These are phyloP conservation scores for Ceriops zippeliana DNA, from an alignment of 345 rosid genomes.

Conservation along the genomic window DNA sequence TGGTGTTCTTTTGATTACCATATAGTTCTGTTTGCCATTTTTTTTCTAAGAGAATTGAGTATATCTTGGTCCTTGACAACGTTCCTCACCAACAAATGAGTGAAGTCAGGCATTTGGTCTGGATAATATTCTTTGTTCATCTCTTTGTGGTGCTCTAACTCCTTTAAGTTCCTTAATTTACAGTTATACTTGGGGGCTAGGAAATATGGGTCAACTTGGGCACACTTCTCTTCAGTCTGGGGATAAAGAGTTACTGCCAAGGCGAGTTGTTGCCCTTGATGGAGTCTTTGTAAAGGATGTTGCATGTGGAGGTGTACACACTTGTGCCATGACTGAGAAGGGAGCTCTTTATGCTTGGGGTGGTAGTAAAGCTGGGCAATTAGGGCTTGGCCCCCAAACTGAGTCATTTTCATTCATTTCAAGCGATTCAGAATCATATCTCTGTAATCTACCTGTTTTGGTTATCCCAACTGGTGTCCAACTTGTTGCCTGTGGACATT, in stretches of 20 bases:
- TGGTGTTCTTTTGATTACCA: too few relatives aligned
- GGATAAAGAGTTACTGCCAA: conserved; percentile 85
- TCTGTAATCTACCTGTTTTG: conserved; percentile 69
- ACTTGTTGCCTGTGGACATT: conserved; percentile 96
- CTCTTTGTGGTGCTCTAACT: conserved; percentile 4
- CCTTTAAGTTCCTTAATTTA: conserved; percentile 18
- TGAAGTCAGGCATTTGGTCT: not conserved
- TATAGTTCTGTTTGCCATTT: too few relatives aligned
- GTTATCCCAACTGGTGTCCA: conserved; percentile 63
- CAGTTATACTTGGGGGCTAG: conserved; percentile 97
- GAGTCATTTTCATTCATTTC: conserved; percentile 63
- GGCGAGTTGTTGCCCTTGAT: conserved; percentile 85
- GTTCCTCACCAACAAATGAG: too few relatives aligned
- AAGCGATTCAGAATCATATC: conserved; percentile 49
- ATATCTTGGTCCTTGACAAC: too few relatives aligned
- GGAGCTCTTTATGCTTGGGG: conserved; percentile 99
- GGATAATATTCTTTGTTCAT: not conserved
- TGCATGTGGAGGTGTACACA: conserved; percentile 92
- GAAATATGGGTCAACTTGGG: conserved; percentile 92
- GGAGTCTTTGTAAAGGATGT: conserved; percentile 58
- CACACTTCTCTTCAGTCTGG: conserved; percentile 85
- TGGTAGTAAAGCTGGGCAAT: conserved; percentile 83
- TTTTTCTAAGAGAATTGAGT: too few relatives aligned
- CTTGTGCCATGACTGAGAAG: conserved; percentile 68
- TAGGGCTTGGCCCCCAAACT: conserved; percentile 84